phyloP scores from a whole-genome alignment of 306 rosid genomes.

The Rosa lucieae region DNA sequence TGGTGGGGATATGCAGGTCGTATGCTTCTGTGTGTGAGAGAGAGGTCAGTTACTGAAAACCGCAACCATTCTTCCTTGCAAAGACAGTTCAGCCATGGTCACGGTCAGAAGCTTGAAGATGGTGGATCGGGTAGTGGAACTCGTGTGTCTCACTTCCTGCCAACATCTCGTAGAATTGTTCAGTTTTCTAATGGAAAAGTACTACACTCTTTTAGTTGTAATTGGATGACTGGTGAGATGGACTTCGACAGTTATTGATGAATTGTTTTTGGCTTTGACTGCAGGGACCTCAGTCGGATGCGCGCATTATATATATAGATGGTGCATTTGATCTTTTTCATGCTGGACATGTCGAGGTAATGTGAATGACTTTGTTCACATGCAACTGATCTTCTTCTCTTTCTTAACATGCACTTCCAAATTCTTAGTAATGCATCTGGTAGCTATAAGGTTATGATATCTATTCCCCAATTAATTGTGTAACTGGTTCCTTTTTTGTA shows the following conservation, averaged over 20 bases:
- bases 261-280: constrained; percentile 12
- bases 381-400: background rate
- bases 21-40: constrained; percentile 98
- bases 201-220: background rate
- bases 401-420: background rate
- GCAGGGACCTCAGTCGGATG: constrained; percentile 60
- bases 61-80: constrained; percentile 57
- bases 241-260: background rate
- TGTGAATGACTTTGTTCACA: constrained; percentile 7
- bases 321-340: constrained; percentile 68
- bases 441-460: background rate
- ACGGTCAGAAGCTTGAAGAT: constrained; percentile 69
- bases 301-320: constrained; percentile 54
- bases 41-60: constrained; percentile 60
- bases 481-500: background rate
- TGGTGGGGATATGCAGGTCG: constrained; percentile 54
- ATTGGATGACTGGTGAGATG: background rate
- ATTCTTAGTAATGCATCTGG: background rate
- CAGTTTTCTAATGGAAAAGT: constrained; percentile 61
- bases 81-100: constrained; percentile 81
- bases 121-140: constrained; percentile 66
- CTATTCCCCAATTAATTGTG: background rate
- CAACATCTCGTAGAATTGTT: constrained; percentile 63
- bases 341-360: constrained; percentile 67
- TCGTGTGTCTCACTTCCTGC: constrained; percentile 59